These are phyloP conservation scores for Phyllostachys edulis DNA, from an alignment of 176 grass and related monocot species.

Conservation along the genomic window DNA sequence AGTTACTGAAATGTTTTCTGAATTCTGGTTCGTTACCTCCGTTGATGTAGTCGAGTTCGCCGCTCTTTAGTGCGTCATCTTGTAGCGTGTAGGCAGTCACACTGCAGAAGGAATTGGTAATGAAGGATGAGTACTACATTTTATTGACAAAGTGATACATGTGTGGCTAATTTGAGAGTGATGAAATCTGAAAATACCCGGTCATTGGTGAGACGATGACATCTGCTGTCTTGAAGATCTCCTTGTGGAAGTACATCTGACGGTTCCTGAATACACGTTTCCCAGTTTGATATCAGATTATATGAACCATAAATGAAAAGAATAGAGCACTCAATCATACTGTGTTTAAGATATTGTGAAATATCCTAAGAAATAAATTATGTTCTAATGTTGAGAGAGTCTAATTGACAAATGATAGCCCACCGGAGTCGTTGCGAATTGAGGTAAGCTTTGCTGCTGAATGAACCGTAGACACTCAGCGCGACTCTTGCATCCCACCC, in stretches of 20 bases:
- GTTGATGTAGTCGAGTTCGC: conserved; percentile 98
- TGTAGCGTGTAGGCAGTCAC: conserved; percentile 86
- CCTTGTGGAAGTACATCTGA: conserved; percentile 86
- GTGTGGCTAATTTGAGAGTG: background rate
- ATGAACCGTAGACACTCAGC: conserved; percentile 72
- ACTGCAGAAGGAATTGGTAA: conserved; percentile 26
- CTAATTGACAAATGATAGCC: background rate
- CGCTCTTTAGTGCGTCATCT: conserved; percentile 61
- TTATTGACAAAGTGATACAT: background rate
- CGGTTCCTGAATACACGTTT: conserved; percentile 58
- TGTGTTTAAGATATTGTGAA: background rate
- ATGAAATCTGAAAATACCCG: conserved; percentile 42
- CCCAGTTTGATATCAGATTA: background rate
- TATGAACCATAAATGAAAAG: background rate
- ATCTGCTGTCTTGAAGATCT: conserved; percentile 90
- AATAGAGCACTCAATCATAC: background rate
- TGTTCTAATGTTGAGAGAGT: background rate
- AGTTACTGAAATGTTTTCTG: background rate
- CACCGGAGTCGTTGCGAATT: conserved; percentile 88
- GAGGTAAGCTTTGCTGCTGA: conserved; percentile 87
- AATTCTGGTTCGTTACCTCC: conserved; percentile 58
- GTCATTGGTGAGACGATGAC: conserved; percentile 97
- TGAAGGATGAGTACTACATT: background rate
- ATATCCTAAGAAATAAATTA: background rate
- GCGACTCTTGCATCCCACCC: conserved; percentile 87